Percentiles rank a stretch among this genome's conserved stretches.
These are phyloP conservation scores for Aureobasidium lini DNA, from an alignment of 2,329 filamentous ascomycete species.

Conservation along the genomic window DNA sequence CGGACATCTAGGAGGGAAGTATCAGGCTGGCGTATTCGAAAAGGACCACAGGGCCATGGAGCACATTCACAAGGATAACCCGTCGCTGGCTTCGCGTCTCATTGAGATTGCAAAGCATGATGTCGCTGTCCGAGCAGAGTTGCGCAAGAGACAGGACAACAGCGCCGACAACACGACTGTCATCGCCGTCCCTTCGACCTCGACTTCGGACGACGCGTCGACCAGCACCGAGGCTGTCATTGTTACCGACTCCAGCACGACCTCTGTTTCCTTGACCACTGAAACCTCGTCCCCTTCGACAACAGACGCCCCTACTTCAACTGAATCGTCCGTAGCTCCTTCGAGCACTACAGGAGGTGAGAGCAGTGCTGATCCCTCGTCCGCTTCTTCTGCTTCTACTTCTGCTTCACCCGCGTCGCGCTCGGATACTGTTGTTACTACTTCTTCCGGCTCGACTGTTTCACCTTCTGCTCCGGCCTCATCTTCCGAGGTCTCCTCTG, in stretches of 20 bases:
- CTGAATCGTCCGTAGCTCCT: constrained; percentile 16
- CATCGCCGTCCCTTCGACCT: constrained; percentile 17
- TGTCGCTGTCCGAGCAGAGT: constrained; percentile 28
- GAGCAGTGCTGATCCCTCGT: constrained; percentile 17
- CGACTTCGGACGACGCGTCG: constrained; percentile 9
- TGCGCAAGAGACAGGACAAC: constrained; percentile 34
- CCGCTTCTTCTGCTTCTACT: constrained; percentile 16
- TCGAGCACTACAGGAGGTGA: constrained; percentile 17
- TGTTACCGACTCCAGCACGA: constrained; percentile 22
- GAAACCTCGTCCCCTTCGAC: constrained; percentile 14
- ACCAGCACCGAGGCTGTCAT: constrained; percentile 19
- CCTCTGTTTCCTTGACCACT: constrained; percentile 20
- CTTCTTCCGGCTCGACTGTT: constrained; percentile 9
- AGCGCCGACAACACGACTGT: constrained; percentile 15
- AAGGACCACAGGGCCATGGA: constrained; percentile 58
- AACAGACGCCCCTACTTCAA: constrained; percentile 1
- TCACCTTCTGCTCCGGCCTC: not conserved
- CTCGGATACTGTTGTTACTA: constrained; percentile 11
- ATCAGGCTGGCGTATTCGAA: constrained; percentile 61
- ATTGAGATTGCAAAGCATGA: constrained; percentile 53
- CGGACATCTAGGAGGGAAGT: constrained; percentile 53
- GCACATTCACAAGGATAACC: constrained; percentile 54
- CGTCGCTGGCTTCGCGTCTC: constrained; percentile 54
- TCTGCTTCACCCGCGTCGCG: constrained; percentile 13
- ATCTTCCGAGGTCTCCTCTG: constrained; percentile 9